phyloP scores from a whole-genome alignment of 2,329 filamentous ascomycete genomes.

The Neurospora crassa region DNA sequence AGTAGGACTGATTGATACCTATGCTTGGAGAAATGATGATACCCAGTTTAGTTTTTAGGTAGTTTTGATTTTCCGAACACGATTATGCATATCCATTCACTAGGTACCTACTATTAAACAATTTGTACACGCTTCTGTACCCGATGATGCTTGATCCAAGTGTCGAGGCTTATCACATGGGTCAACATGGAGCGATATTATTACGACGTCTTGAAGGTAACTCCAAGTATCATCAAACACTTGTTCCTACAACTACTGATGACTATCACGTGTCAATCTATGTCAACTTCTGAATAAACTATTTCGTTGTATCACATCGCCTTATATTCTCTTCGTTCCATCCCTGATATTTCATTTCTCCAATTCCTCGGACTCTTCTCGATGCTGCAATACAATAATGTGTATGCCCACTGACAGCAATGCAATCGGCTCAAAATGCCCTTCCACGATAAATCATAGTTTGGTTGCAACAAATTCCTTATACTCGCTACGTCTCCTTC shows the following conservation, averaged over 20 bases:
- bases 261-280: background rate
- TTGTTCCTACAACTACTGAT: background rate
- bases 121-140: background rate
- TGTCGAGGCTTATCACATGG: background rate
- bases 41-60: background rate
- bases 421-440: background rate
- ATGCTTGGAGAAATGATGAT: background rate
- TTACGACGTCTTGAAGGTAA: too few species aligned
- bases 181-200: too few species aligned
- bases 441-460: background rate
- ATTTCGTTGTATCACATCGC: background rate
- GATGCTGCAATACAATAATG: too few species aligned
- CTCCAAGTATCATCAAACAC: too few species aligned
- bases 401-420: too few species aligned
- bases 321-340: background rate
- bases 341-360: background rate
- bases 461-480: background rate
- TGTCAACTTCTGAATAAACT: background rate
- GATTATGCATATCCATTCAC: background rate
- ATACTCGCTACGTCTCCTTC: background rate
- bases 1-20: background rate
- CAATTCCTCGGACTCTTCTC: too few species aligned
- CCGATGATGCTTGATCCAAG: background rate
- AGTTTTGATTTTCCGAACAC: background rate
- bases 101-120: background rate